phyloP scores from a whole-genome alignment of 768 basidiomycete genomes.

The Suillus bovinus region DNA sequence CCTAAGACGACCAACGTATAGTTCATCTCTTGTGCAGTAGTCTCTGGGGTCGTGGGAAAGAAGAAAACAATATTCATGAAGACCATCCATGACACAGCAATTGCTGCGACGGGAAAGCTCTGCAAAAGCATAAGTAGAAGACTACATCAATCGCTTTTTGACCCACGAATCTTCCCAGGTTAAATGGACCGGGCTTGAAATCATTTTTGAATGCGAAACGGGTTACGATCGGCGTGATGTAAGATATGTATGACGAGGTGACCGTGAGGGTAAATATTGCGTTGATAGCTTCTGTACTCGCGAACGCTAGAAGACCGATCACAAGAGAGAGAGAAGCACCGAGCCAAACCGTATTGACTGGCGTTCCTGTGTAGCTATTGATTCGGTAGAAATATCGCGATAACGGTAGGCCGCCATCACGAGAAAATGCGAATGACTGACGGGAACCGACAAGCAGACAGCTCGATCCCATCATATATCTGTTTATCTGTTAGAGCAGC shows the following conservation, averaged over 20 bases:
- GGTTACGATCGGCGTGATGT: slow-evolving; percentile 54
- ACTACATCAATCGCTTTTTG: no score
- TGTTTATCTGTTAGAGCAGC: slow-evolving; percentile 14
- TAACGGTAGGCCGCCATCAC: slow-evolving; percentile 67
- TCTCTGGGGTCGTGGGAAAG: slow-evolving; percentile 32
- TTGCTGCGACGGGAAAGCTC: slow-evolving; percentile 32
- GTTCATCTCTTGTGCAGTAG: slow-evolving; percentile 37
- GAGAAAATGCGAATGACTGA: slow-evolving; percentile 71
- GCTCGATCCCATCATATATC: slow-evolving; percentile 62
- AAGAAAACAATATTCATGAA: slow-evolving; percentile 35
- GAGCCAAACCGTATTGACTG: slow-evolving; percentile 58
- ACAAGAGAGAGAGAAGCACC: slow-evolving; percentile 45
- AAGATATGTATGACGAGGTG: slow-evolving; percentile 48
- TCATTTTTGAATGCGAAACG: slow-evolving; percentile 48
- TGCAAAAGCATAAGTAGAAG: slow-evolving; percentile 3
- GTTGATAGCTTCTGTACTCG: slow-evolving; percentile 56
- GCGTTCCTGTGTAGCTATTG: slow-evolving; percentile 51
- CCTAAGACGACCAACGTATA: slow-evolving; percentile 38
- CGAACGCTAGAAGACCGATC: slow-evolving; percentile 61
- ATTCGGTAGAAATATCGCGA: slow-evolving; percentile 62
- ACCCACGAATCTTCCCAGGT: slow-evolving; percentile 36
- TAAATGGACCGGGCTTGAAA: slow-evolving; percentile 59
- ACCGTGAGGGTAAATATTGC: slow-evolving; percentile 57
- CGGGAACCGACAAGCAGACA: slow-evolving; percentile 48
- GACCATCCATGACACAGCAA: slow-evolving; percentile 38